A percentile compares a stretch with the other conserved stretches of the same genome.
Conservation (phyloP, 495 filamentous ascomycete genomes). For the Filosporella fistucella region DNA sequence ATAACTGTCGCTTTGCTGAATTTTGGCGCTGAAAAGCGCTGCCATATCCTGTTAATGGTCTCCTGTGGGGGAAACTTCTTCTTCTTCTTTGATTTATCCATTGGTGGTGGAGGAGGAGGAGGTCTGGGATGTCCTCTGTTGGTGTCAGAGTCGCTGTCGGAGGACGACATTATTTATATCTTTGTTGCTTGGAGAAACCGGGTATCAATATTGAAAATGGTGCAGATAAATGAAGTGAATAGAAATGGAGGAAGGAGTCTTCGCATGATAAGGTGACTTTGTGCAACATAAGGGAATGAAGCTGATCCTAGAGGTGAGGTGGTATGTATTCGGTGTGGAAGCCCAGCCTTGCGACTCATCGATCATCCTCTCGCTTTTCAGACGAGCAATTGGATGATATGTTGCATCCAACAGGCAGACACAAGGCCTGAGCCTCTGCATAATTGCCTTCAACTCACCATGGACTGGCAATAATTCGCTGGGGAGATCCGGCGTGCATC, state of each 20-base stretch:
- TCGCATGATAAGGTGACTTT: neutral
- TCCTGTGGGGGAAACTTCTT: constrained; percentile 57
- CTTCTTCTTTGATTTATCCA: constrained; percentile 1
- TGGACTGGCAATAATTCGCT: neutral
- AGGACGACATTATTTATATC: constrained; percentile 1
- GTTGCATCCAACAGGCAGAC: neutral
- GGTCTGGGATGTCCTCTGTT: neutral
- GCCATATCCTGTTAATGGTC: constrained; percentile 73
- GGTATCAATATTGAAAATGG: neutral
- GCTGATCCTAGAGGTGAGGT: neutral
- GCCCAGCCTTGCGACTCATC: neutral
- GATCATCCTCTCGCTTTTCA: neutral
- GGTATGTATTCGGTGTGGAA: neutral
- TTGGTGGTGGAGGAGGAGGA: neutral
- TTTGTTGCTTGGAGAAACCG: neutral
- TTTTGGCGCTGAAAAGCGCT: constrained; percentile 62
- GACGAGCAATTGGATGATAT: neutral
- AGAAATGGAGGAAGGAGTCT: neutral
- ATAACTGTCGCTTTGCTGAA: constrained; percentile 44
- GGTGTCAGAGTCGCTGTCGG: neutral
- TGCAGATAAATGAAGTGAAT: neutral
- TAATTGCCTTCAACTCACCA: neutral
- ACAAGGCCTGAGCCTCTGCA: neutral
- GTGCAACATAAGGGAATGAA: neutral
- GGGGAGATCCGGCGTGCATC: neutral